Evolutionary conservation across 306 rosid genomes (phyloP).

Genomic region (Cyclanthera cordifolia): DNA sequence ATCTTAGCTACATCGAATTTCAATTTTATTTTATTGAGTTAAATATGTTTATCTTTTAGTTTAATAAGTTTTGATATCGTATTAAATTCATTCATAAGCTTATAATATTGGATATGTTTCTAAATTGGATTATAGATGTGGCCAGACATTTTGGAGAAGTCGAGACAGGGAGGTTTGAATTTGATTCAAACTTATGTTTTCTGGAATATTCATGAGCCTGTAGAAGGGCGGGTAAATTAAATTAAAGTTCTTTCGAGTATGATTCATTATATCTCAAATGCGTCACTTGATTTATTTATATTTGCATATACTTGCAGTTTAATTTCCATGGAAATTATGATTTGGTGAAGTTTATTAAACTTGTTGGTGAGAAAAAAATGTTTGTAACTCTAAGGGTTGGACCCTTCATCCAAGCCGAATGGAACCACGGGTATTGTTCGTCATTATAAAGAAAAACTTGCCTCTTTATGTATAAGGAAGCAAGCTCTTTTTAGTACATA

Average conservation of each 20-base stretch:
- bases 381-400: constrained; percentile 64
- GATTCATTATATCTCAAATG: neutral
- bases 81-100: neutral
- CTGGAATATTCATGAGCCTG: constrained; percentile 81
- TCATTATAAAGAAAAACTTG: no score
- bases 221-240: constrained; percentile 55
- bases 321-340: constrained; percentile 54
- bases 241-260: neutral
- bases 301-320: constrained; percentile 24
- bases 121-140: constrained; percentile 47
- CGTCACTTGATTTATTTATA: neutral
- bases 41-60: no score
- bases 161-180: constrained; percentile 69
- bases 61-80: no score
- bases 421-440: constrained; percentile 71
- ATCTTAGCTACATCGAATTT: no score
- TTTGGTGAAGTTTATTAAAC: constrained; percentile 52
- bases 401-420: constrained; percentile 93
- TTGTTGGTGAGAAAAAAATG: constrained; percentile 39
- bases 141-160: constrained; percentile 49
- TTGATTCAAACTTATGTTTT: constrained; percentile 84
- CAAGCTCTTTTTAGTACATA: no score
- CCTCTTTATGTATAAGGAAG: no score
- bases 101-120: neutral
- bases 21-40: no score